Percentiles rank a stretch among this genome's conserved stretches.
These are phyloP conservation scores for Amanita rubescens DNA, from an alignment of 768 basidiomycete genomes.

Conservation along the genomic window DNA sequence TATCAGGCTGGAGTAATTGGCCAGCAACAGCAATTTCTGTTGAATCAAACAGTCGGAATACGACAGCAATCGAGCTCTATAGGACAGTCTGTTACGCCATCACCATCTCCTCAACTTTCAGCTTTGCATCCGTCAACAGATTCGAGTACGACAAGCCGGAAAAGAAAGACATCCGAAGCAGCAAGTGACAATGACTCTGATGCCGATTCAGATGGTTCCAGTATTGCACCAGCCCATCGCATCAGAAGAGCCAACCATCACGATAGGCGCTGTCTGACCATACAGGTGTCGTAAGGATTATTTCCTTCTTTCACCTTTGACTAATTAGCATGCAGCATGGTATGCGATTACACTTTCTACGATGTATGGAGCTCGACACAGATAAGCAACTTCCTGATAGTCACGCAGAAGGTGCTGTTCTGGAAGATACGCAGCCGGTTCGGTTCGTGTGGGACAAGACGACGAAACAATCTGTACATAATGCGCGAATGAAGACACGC, in stretches of 20 bases:
- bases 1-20: slow-evolving; percentile 1
- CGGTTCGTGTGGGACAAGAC: slow-evolving; percentile 81
- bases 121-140: slow-evolving; percentile 7
- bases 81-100: slow-evolving; percentile 22
- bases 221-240: slow-evolving; percentile 12
- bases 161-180: slow-evolving; percentile 22
- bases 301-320: not conserved
- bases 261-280: slow-evolving; percentile 57
- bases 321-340: slow-evolving; percentile 42
- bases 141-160: slow-evolving; percentile 14
- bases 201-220: slow-evolving; percentile 21
- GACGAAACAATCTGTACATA: slow-evolving; percentile 66
- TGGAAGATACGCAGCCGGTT: slow-evolving; percentile 45
- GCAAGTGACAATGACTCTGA: slow-evolving; percentile 31
- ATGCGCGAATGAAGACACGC: slow-evolving; percentile 61
- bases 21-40: slow-evolving; percentile 18
- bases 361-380: slow-evolving; percentile 45
- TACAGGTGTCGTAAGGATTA: slow-evolving; percentile 41
- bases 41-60: not conserved
- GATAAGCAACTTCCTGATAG: slow-evolving; percentile 57
- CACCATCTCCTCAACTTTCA: slow-evolving; percentile 23
- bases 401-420: slow-evolving; percentile 44
- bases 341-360: slow-evolving; percentile 59
- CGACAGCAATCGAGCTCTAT: slow-evolving; percentile 12
- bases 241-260: slow-evolving; percentile 49